Conservation (phyloP, 192 early-diverging fungal species). For the Gamsiella multidivaricata region DNA sequence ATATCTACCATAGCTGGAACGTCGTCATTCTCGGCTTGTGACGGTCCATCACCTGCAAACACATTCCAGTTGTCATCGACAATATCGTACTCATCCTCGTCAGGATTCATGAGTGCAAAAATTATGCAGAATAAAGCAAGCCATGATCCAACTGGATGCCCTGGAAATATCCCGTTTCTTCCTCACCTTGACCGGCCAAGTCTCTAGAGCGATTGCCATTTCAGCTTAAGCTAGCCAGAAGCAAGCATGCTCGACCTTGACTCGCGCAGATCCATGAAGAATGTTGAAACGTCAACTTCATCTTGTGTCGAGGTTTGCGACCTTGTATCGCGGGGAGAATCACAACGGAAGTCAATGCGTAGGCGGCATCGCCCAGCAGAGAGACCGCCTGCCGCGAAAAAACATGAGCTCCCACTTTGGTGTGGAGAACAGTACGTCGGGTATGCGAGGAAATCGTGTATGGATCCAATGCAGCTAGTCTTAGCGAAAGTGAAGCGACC, state of each 20-base stretch:
- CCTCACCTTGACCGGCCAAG: not conserved
- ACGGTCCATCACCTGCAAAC: not conserved
- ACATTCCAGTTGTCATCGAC: not conserved
- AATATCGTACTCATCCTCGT: not conserved
- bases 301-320: not conserved
- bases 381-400: not conserved
- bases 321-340: slow-evolving; percentile 3
- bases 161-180: not conserved
- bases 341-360: not conserved
- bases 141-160: slow-evolving; percentile 5
- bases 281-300: slow-evolving; percentile 1
- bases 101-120: not conserved
- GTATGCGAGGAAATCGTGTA: not conserved
- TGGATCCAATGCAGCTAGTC: slow-evolving; percentile 2
- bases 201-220: slow-evolving; percentile 8
- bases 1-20: not conserved
- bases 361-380: slow-evolving; percentile 10
- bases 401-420: not conserved
- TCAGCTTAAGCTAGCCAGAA: slow-evolving; percentile 2
- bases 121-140: not conserved
- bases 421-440: not conserved
- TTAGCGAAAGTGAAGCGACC: slow-evolving; percentile 1
- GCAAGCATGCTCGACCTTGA: not conserved
- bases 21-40: not conserved
- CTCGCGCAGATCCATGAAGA: slow-evolving; percentile 4